Conservation (phyloP, 148 eudicot species). For the Amaranthus palmeri region DNA sequence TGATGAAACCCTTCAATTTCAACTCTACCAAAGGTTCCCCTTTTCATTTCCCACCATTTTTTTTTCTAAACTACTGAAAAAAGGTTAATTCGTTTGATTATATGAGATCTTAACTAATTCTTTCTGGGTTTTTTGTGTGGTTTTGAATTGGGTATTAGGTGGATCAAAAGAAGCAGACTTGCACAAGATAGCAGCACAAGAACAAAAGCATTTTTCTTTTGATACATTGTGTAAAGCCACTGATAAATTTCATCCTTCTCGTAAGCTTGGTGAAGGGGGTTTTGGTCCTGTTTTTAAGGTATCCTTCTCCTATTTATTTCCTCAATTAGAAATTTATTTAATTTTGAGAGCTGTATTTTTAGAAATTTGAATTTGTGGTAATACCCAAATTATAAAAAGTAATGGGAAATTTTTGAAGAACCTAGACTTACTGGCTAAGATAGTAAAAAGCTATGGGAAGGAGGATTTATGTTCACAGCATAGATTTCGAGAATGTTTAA, state of each 20-base stretch:
- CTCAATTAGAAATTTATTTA: no score
- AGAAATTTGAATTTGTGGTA: not conserved
- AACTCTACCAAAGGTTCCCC: constrained; percentile 33
- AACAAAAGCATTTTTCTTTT: constrained; percentile 57
- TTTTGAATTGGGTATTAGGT: constrained; percentile 22
- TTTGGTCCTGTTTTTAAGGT: constrained; percentile 96
- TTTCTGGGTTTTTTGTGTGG: not conserved
- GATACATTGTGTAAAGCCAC: constrained; percentile 65
- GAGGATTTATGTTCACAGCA: no score
- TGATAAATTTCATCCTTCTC: constrained; percentile 51
- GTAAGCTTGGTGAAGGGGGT: constrained; percentile 94
- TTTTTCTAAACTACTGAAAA: not conserved
- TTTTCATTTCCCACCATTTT: not conserved
- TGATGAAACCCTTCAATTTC: constrained; percentile 44
- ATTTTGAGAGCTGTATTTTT: not conserved
- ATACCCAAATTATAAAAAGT: not conserved
- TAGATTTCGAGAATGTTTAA: no score
- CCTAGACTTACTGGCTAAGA: no score
- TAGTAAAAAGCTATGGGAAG: no score
- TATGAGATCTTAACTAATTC: not conserved
- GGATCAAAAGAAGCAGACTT: constrained; percentile 48
- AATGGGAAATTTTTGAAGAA: no score
- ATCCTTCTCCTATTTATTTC: not conserved
- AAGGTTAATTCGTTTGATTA: not conserved
- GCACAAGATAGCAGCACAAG: constrained; percentile 70